Base-by-base conservation (phyloP, 768 basidiomycete species). In the Tricholoma furcatifolium region DNA sequence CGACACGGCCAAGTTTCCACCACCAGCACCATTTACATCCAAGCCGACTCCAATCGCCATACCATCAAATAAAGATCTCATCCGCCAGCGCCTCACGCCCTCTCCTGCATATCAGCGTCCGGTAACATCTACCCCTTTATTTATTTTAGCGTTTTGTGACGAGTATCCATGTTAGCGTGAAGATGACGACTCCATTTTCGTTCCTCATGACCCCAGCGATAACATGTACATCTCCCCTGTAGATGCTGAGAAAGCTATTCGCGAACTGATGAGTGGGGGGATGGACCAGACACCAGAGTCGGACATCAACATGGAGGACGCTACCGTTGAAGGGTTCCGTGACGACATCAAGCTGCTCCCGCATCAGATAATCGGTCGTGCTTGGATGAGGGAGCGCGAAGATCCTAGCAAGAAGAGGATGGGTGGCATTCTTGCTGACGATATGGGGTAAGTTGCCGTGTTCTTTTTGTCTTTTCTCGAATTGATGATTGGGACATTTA, bases 361-460 rank as follows among this genome's bases (percentile, higher is more conserved):
- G 2, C 95, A 98, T 68, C 97, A 99, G 61, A 75, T 97, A 8
- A 72, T 90, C 43, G 92, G 93, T 18, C 78, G 93, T 0, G 69
- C 70, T 21, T 99, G 95, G 95, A 94, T 99, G 89, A 74, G 74
- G 20, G 82, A 85, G 6, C 79, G 95, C 17, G 96, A 98, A 69
- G 71, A 78, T 57, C 45, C 67, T 1, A 67, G 77, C 7, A 85
- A 82, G 30, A 91, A 91, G 69, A 83, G 86, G 59, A 73, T 62
- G 6, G 95, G 96, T 1, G 96, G 96, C 0, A 93, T 98, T 59
- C 72, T 97, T 12, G 93, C 93, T 4, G 94, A 98, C 65, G 91
- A 91, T 62, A 91, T 91, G 87, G 90, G 88, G 88, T 87, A 60
- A 44, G 76, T 59, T 24, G 17, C 12, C n/a, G 45, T 43, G 27